Percentiles rank a stretch among this genome's conserved stretches.
Conservation (phyloP, 169 alveolate species). For the Plasmodium cynomolgi region DNA sequence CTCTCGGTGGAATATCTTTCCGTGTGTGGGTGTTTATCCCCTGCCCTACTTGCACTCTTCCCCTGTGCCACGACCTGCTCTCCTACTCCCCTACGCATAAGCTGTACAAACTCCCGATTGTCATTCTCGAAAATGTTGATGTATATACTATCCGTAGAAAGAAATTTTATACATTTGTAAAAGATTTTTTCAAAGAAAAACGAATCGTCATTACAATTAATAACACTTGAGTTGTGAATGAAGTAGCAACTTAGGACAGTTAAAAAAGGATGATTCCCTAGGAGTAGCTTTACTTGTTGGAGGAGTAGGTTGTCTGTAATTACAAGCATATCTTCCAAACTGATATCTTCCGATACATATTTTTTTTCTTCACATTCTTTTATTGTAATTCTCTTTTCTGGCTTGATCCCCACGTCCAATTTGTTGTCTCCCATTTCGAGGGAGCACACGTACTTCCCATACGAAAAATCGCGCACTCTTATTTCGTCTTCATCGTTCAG, state of each 20-base stretch:
- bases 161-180: constrained; percentile 4
- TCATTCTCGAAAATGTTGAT: constrained; percentile 43
- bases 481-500: constrained; percentile 53
- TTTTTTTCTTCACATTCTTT: constrained; percentile 66
- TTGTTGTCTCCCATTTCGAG: constrained; percentile 57
- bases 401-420: constrained; percentile 62
- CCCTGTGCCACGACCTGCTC: background rate
- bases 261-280: constrained; percentile 68
- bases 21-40: background rate
- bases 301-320: constrained; percentile 37
- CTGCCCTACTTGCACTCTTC: background rate
- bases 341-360: constrained; percentile 20
- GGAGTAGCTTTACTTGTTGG: constrained; percentile 28
- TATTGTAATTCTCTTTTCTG: constrained; percentile 60
- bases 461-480: constrained; percentile 19
- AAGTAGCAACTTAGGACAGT: constrained; percentile 64
- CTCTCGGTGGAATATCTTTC: background rate
- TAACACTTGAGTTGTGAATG: constrained; percentile 50
- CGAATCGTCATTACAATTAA: constrained; percentile 9
- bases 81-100: background rate
- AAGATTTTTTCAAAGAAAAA: constrained; percentile 48
- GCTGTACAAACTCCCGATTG: constrained; percentile 31
- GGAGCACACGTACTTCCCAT: constrained; percentile 36
- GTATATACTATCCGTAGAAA: constrained; percentile 25
- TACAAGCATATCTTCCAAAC: constrained; percentile 12